phyloP scores from a whole-genome alignment of 2,329 filamentous ascomycete species.

The Incumbomyces delicatus region DNA sequence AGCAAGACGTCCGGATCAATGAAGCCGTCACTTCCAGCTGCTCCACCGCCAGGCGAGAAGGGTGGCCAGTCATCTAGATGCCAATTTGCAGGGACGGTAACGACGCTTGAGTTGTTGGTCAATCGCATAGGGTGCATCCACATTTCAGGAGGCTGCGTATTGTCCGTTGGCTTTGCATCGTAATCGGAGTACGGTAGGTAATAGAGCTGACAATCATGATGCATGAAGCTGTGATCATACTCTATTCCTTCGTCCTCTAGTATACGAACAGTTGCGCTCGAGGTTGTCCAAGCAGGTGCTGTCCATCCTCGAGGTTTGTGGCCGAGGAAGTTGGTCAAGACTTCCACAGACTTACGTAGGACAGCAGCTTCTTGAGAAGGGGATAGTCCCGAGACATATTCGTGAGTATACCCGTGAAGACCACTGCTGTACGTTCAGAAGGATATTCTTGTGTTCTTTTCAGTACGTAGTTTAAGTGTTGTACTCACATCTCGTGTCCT shows the following conservation, averaged over 20 bases:
- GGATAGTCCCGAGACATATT: conserved; percentile 26
- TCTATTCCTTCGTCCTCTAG: conserved; percentile 34
- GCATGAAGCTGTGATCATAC: conserved; percentile 42
- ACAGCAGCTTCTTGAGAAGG: conserved; percentile 29
- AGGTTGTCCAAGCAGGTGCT: conserved; percentile 35
- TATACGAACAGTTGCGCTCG: conserved; percentile 29
- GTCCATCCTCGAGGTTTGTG: conserved; percentile 35
- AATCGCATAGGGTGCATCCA: conserved; percentile 37
- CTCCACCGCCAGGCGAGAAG: conserved; percentile 26
- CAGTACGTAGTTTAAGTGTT: too few relatives aligned
- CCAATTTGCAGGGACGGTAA: conserved; percentile 30
- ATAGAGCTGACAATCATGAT: conserved; percentile 32
- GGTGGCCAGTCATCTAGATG: conserved; percentile 40
- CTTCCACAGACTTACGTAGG: conserved; percentile 29
- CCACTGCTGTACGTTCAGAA: conserved; percentile 17
- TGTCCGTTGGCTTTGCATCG: conserved; percentile 26
- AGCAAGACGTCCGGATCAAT: conserved; percentile 32
- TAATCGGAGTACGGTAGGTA: conserved; percentile 33
- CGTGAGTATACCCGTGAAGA: conserved; percentile 37
- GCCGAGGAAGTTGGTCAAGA: conserved; percentile 30
- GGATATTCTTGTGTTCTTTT: too few relatives aligned
- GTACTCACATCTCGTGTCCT: conserved; percentile 31
- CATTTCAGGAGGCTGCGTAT: conserved; percentile 13
- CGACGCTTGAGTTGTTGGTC: conserved; percentile 6
- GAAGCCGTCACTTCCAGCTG: conserved; percentile 18